Base-by-base conservation (phyloP, 2,329 filamentous ascomycete genomes). In the Salinomyces thailandicus region DNA sequence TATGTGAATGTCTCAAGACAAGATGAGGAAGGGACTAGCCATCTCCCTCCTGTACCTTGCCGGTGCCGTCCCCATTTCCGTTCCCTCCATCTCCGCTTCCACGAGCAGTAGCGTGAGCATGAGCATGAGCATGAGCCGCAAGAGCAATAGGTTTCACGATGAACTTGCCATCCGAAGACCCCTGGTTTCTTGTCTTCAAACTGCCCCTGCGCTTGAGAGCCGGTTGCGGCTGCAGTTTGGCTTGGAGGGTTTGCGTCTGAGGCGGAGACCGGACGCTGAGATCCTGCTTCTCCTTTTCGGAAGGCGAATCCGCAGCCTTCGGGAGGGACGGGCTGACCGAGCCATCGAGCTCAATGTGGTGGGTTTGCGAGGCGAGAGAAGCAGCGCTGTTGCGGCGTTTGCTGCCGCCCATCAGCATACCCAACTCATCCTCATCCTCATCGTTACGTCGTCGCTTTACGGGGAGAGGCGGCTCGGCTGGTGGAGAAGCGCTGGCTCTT, bases 371-470 rank as follows among this genome's bases (percentile, higher is more conserved):
- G 18, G 42, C 42, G 16, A 48, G 38, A 4, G 49, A 49, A 1
- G 46, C 39, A 19, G 48, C 53, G 33, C 51, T 63, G 36, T 62
- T 67, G 18, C 67, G 57, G 39, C 68, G 63, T 35, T 65, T 64
- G 9, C 55, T 55, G 32, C 61, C 9, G n/a, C 47, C 46, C 50
- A 95, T 70, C 61, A 91, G 93, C 37, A 79, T 78, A n/a, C 96
- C 64, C 53, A 89, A 85, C 46, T 95, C 87, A 38, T 94, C 87
- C 31, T 95, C 89, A 43, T 93, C 85, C 44, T 93, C 85, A 39
- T 95, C 89, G 55, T 94, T 87, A 50, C 91, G 76, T 32, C 89
- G 75, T 32, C 89, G 80, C 62, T 96, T 96, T 58, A 93, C 85
- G 0, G 85, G 81, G 13, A 93, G 62, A 0, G 79, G 81, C 3